Conservation (phyloP, 2,329 filamentous ascomycete genomes). For the Simplicillium aogashimaense region DNA sequence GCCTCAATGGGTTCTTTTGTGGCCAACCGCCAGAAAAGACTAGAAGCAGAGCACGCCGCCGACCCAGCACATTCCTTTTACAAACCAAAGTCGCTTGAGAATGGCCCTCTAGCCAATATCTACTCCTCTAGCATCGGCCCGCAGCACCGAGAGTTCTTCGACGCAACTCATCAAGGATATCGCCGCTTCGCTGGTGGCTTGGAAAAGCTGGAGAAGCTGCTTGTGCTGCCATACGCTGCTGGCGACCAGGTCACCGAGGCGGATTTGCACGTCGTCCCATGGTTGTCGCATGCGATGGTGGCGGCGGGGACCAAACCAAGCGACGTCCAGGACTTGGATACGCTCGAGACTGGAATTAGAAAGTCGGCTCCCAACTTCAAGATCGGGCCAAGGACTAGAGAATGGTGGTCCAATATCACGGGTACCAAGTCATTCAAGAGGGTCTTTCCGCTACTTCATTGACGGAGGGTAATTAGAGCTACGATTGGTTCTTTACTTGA, state of each 20-base stretch:
- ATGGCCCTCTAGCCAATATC: constrained; percentile 3
- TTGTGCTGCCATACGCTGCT: constrained; percentile 10
- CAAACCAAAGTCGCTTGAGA: constrained; percentile 8
- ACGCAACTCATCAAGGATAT: constrained; percentile 2
- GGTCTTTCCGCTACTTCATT: too few species aligned
- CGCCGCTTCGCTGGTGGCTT: constrained; percentile 6
- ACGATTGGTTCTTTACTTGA: too few species aligned
- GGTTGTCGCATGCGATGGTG: constrained; percentile 10
- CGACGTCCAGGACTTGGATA: background rate
- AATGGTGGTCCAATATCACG: constrained; percentile 6
- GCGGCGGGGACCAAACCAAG: background rate
- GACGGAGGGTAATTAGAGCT: too few species aligned
- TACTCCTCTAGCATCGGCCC: constrained; percentile 5
- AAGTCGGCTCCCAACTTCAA: constrained; percentile 3
- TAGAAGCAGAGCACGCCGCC: constrained; percentile 7
- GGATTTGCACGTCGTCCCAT: constrained; percentile 9
- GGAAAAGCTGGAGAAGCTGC: constrained; percentile 8
- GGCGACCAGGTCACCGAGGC: constrained; percentile 9
- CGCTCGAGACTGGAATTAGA: constrained; percentile 1
- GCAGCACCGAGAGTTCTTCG: constrained; percentile 6
- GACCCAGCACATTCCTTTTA: constrained; percentile 10
- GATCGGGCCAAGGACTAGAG: constrained; percentile 3
- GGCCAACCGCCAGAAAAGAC: constrained; percentile 6
- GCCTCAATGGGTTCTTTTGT: constrained; percentile 5
- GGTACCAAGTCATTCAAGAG: constrained; percentile 4